phyloP scores from a whole-genome alignment of 345 rosid species.

The Rhodamnia rubescens region DNA sequence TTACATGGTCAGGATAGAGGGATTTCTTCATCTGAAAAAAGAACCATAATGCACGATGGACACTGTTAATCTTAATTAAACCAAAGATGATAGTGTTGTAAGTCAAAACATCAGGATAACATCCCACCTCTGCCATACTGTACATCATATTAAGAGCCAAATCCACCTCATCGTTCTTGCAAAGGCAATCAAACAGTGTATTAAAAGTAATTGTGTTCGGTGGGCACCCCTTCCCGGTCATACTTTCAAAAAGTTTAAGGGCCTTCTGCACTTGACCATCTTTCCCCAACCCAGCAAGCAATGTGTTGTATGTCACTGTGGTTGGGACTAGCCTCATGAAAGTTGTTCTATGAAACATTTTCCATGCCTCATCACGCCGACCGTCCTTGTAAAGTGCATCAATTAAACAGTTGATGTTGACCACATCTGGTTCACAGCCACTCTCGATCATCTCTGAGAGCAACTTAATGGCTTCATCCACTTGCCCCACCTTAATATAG shows the following conservation, averaged over 20 bases:
- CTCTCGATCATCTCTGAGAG: slow-evolving; percentile 62
- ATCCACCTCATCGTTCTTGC: slow-evolving; percentile 74
- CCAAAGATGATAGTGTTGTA: slow-evolving; percentile 79
- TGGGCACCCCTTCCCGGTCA: slow-evolving; percentile 44
- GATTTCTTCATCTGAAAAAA: slow-evolving; percentile 84
- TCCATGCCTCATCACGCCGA: slow-evolving; percentile 72
- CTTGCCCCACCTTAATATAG: slow-evolving; percentile 57
- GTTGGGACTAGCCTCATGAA: slow-evolving; percentile 71
- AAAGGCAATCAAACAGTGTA: slow-evolving; percentile 80
- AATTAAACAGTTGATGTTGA: slow-evolving; percentile 69
- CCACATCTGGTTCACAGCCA: slow-evolving; percentile 68
- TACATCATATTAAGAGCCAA: slow-evolving; percentile 60
- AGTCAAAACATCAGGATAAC: slow-evolving; percentile 69
- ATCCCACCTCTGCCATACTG: slow-evolving; percentile 45
- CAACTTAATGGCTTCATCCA: slow-evolving; percentile 69
- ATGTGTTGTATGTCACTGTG: slow-evolving; percentile 76
- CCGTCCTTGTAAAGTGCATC: slow-evolving; percentile 65
- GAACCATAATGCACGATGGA: slow-evolving; percentile 57
- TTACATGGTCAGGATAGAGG: slow-evolving; percentile 66
- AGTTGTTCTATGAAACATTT: slow-evolving; percentile 56
- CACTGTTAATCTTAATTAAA: slow-evolving; percentile 44
- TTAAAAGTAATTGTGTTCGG: slow-evolving; percentile 81
- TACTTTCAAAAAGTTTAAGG: slow-evolving; percentile 44
- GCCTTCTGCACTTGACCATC: slow-evolving; percentile 54
- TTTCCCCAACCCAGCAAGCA: slow-evolving; percentile 71